Base-by-base conservation (phyloP, 1,284 basidiomycete species). In the Anthracocystis panici-leucophaei region DNA sequence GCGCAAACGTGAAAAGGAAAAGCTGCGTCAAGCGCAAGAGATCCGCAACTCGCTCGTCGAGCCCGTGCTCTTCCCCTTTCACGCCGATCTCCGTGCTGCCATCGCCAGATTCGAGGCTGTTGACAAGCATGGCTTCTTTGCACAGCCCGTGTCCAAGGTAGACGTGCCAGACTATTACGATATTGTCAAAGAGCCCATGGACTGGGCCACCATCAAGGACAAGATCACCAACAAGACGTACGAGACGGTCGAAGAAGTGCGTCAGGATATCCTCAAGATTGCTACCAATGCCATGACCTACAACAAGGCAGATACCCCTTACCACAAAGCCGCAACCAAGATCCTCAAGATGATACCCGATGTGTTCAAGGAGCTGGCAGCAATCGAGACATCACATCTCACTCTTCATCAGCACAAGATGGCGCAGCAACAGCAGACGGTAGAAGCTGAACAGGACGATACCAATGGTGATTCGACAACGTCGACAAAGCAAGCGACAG, bases 81-180 rank as follows among this genome's bases (percentile, higher is more conserved):
- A 75, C 33, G 41, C 65, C 4, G 65, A 66, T 20, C 51, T 74
- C 38, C 62, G 63, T 23, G 54, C 67, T 16, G 62, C 70, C 27
- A 55, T 76, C 33, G 66, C 23, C 41, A 44, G 40, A 41, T 51
- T 67, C 61, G 57, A 70, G 44, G 51, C 61, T 5, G 55, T 78
- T 38, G 83, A 84, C 44, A 75, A 65, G 10, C 53, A 65, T 29
- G 67, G 67, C 21, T 77, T 80, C 63, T 84, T 84, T 41, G 48
- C 72, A 27, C 41, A 67, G 18, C 83, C 82, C 0, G 83, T 84
- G n/a, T 92, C 89, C 29, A 89, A 88, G 58, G 85, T 85, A 0
- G 91, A 93, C 42, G 94, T 94, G 0, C 95, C 95, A 0, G 95
- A 98, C 83, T 99, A 99, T 85, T 93, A 91, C 82, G 92, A 94